Conservation (phyloP, 2,329 filamentous ascomycete species). For the Chrysoporthe cubensis region DNA sequence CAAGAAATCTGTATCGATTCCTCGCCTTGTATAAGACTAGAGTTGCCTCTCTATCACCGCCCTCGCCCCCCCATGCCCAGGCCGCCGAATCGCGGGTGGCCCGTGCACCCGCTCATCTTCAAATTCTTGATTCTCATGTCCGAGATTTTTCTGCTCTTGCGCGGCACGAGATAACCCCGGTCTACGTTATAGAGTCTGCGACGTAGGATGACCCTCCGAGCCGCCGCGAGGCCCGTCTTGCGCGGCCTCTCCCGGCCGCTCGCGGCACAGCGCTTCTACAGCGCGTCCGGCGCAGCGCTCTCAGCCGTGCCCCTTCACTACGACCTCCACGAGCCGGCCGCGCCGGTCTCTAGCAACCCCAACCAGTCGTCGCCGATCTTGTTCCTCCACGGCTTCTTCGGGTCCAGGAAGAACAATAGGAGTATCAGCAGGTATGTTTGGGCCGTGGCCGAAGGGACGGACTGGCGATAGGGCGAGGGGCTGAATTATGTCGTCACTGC, state of each 20-base stretch:
- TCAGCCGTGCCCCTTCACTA: constrained; percentile 55
- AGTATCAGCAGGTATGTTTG: constrained; percentile 80
- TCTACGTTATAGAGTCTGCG: not conserved
- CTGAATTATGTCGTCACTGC: constrained; percentile 22
- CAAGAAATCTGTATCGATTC: not conserved
- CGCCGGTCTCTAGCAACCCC: constrained; percentile 44
- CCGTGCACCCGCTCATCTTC: constrained; percentile 18
- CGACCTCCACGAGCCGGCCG: constrained; percentile 66
- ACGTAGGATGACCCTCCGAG: constrained; percentile 22
- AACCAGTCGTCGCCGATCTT: constrained; percentile 66
- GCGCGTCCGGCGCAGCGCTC: constrained; percentile 16
- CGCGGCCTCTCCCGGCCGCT: constrained; percentile 12
- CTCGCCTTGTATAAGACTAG: not conserved
- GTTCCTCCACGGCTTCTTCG: constrained; percentile 91
- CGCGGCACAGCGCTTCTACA: constrained; percentile 18
- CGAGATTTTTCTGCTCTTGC: not conserved
- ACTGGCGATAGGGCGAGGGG: not conserved
- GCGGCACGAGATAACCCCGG: not conserved
- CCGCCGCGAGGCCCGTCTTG: constrained; percentile 25
- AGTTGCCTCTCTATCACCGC: not conserved
- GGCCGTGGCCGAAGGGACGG: too few relatives aligned
- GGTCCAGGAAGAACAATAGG: constrained; percentile 93
- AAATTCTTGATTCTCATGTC: constrained; percentile 8
- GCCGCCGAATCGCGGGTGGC: constrained; percentile 10
- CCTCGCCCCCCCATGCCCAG: not conserved